Evolutionary conservation across 352 stramenopile species (phyloP).

Genomic region (Globisporangium parvum): DNA sequence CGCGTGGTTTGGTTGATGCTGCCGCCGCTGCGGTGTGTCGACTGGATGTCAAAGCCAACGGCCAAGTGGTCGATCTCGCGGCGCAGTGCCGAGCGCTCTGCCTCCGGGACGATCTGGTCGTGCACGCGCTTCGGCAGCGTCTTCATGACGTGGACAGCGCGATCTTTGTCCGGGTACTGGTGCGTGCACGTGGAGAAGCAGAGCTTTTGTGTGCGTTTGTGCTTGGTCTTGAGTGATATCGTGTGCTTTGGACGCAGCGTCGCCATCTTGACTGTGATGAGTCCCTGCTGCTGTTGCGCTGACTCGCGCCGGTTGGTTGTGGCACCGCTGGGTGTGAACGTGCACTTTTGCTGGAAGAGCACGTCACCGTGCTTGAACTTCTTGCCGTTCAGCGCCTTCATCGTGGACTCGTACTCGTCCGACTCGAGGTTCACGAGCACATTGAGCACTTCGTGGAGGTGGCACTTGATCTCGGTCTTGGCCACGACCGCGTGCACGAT

Average conservation of each 20-base stretch:
- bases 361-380: conserved; percentile 44
- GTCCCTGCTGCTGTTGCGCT: conserved; percentile 11
- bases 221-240: conserved; percentile 20
- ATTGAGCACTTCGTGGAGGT: conserved; percentile 59
- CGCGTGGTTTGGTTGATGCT: conserved; percentile 30
- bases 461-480: conserved; percentile 46
- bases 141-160: conserved; percentile 55
- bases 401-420: conserved; percentile 38
- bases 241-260: conserved; percentile 23
- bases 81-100: conserved; percentile 47
- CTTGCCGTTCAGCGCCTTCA: conserved; percentile 41
- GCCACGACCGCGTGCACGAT: conserved; percentile 42
- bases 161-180: conserved; percentile 33
- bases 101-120: conserved; percentile 38
- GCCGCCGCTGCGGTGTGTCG: conserved; percentile 19
- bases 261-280: conserved; percentile 31
- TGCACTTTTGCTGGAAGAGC: conserved; percentile 38
- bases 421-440: conserved; percentile 43
- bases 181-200: conserved; percentile 45
- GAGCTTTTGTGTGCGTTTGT: conserved; percentile 45
- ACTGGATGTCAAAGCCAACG: conserved; percentile 54
- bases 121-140: conserved; percentile 49
- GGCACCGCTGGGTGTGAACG: conserved; percentile 16
- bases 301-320: background rate
- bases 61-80: conserved; percentile 53